Conservation (phyloP, 78 protist species). For the Dictyostelium firmibasis region DNA sequence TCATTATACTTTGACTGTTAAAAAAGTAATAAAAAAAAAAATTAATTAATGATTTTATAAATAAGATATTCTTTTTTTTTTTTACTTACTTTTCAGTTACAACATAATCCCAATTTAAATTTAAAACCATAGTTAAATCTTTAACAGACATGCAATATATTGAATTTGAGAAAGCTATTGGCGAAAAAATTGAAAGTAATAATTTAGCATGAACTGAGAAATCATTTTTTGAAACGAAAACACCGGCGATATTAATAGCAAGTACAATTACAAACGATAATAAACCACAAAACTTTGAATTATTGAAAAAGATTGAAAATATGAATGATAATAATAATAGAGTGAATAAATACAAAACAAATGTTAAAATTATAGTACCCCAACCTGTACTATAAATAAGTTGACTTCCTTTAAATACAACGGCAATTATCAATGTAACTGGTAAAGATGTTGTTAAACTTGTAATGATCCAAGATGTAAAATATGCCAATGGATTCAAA, state of each 20-base stretch:
- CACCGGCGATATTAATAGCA: slow-evolving; percentile 19
- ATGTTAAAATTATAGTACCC: not conserved
- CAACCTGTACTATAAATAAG: not conserved
- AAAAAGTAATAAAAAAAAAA: not conserved
- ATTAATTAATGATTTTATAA: too few relatives aligned
- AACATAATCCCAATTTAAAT: not conserved
- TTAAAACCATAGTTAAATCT: slow-evolving; percentile 4
- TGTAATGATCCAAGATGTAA: slow-evolving; percentile 12
- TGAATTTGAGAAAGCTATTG: slow-evolving; percentile 38
- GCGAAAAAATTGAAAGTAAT: slow-evolving; percentile 28
- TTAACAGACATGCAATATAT: not conserved
- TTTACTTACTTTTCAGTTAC: not conserved
- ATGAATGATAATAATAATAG: not conserved
- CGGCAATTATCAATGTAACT: not conserved
- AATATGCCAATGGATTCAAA: not conserved
- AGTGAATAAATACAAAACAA: slow-evolving; percentile 12
- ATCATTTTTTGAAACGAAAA: slow-evolving; percentile 37
- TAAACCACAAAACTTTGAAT: slow-evolving; percentile 45
- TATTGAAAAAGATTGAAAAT: slow-evolving; percentile 22
- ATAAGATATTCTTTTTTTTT: not conserved
- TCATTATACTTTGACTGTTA: not conserved
- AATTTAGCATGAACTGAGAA: not conserved
- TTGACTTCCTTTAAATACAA: not conserved
- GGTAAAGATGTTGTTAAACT: not conserved
- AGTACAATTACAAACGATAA: slow-evolving; percentile 3